Evolutionary conservation across 306 rosid species (phyloP).

Genomic region (Prinsepia uniflora): DNA sequence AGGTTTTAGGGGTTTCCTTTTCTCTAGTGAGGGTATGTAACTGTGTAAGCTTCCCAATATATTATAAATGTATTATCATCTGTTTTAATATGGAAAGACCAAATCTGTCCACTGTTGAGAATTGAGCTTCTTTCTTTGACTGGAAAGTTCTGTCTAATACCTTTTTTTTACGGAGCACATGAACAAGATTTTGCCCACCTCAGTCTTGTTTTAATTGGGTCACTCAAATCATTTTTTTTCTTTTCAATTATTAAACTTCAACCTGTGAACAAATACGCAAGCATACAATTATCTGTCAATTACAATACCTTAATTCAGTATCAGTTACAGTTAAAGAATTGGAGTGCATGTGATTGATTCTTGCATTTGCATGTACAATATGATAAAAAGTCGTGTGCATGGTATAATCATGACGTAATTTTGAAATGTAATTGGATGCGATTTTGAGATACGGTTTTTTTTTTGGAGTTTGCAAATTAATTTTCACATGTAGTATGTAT

Average conservation of each 20-base stretch:
- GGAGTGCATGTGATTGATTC: not conserved
- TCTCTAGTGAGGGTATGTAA: not conserved
- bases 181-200: not conserved
- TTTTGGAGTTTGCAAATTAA: too few species aligned
- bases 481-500: too few species aligned
- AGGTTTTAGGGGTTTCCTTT: not conserved
- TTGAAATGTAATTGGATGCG: too few species aligned
- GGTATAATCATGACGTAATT: too few species aligned
- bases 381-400: too few species aligned
- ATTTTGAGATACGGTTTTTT: too few species aligned
- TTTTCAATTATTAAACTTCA: not conserved
- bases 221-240: not conserved
- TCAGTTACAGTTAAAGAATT: not conserved
- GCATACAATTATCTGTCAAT: too few species aligned
- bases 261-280: too few species aligned
- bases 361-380: too few species aligned
- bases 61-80: not conserved
- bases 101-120: not conserved
- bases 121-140: not conserved
- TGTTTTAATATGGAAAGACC: not conserved
- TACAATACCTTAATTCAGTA: not conserved
- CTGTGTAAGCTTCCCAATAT: not conserved
- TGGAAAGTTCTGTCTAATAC: not conserved
- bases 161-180: not conserved
- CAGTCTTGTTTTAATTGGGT: not conserved